These are phyloP conservation scores for Pilasporangium apinafurcum DNA, from an alignment of 352 stramenopile species.

Conservation along the genomic window DNA sequence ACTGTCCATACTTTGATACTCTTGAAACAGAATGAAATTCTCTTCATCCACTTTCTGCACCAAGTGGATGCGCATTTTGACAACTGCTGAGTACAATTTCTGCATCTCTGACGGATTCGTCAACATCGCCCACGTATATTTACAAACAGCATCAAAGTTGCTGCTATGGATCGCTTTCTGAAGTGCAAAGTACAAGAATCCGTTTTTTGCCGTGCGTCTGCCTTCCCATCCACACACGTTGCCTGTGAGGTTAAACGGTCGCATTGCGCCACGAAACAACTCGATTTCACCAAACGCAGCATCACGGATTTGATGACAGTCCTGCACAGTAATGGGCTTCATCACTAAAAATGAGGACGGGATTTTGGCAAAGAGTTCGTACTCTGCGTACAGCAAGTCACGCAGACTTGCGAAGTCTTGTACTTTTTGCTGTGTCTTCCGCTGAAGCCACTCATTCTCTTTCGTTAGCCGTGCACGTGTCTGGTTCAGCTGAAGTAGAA, in stretches of 20 bases:
- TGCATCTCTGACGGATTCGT: neutral
- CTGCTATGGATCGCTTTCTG: neutral
- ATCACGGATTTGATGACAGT: neutral
- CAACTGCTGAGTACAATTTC: neutral
- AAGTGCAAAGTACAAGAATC: constrained; percentile 1
- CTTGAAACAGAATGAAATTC: constrained; percentile 13
- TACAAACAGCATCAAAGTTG: neutral
- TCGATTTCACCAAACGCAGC: neutral
- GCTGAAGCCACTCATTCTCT: constrained; percentile 7
- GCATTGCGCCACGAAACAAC: neutral
- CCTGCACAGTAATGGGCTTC: neutral
- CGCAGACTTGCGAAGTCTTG: neutral
- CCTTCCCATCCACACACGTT: constrained; percentile 3
- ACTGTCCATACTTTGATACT: constrained; percentile 10
- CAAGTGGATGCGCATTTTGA: constrained; percentile 5
- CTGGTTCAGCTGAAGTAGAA: neutral
- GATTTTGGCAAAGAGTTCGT: too few species aligned
- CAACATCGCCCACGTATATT: constrained; percentile 1
- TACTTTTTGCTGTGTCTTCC: neutral
- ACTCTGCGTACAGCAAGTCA: too few species aligned
- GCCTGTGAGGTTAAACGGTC: neutral
- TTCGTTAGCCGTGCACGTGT: neutral
- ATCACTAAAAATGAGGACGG: neutral
- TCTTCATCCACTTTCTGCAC: constrained; percentile 9
- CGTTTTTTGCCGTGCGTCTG: neutral